Evolutionary conservation across 805 yeast species (phyloP).

Genomic region (Yamadazyma tumulicola): DNA sequence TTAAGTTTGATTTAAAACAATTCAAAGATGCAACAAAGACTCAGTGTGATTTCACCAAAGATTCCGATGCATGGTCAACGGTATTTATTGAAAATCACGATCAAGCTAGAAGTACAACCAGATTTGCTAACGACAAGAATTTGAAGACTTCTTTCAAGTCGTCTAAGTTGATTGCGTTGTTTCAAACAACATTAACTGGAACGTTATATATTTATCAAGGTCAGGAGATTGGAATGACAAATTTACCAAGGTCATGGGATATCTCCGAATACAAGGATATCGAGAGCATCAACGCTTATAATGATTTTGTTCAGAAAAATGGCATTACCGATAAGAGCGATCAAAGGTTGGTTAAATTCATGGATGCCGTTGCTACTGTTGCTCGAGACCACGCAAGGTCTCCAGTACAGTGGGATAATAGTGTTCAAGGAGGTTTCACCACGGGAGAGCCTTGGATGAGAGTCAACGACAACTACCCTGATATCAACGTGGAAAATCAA

Average conservation of each 20-base stretch:
- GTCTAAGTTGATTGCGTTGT: constrained; percentile 47
- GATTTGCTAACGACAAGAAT: constrained; percentile 43
- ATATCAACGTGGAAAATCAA: constrained; percentile 48
- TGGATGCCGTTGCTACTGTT: constrained; percentile 32
- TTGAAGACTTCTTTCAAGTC: constrained; percentile 30
- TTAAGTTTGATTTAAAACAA: constrained; percentile 32
- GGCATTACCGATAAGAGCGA: constrained; percentile 19
- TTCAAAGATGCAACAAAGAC: constrained; percentile 38
- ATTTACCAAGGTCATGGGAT: constrained; percentile 44
- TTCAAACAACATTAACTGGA: constrained; percentile 48
- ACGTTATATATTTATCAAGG: constrained; percentile 59
- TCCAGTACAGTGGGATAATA: constrained; percentile 53
- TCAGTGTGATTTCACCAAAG: constrained; percentile 38
- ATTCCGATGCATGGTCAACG: constrained; percentile 56
- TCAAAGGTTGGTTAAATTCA: constrained; percentile 15
- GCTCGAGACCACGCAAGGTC: constrained; percentile 55
- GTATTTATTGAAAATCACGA: constrained; percentile 57
- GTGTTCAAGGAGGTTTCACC: constrained; percentile 46
- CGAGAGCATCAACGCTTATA: constrained; percentile 42
- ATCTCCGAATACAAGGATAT: constrained; percentile 51
- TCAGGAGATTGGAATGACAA: constrained; percentile 57
- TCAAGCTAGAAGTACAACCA: constrained; percentile 50
- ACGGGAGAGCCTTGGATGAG: constrained; percentile 51
- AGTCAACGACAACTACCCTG: constrained; percentile 47
- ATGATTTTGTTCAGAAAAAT: constrained; percentile 21